Conservation (phyloP, 78 protist species). For the Abeoforma whisleri region DNA sequence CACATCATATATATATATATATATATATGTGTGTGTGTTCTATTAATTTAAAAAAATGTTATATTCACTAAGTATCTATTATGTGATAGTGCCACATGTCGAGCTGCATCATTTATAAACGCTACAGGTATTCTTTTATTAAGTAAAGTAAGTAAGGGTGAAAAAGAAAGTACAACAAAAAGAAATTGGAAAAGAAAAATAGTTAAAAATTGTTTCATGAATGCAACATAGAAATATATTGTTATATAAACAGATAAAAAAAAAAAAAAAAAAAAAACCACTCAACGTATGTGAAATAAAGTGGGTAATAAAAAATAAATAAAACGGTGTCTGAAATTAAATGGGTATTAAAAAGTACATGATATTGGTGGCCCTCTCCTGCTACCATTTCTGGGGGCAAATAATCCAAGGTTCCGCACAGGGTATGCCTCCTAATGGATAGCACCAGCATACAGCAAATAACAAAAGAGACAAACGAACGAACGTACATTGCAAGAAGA, state of each 20-base stretch:
- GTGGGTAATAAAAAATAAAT: not conserved
- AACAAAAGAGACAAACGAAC: not conserved
- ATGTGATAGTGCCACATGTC: too few species aligned
- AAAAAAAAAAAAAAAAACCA: too few species aligned
- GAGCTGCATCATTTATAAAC: too few species aligned
- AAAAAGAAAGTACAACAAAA: constrained; percentile 59
- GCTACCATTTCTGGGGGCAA: constrained; percentile 88
- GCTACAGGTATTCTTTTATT: too few species aligned
- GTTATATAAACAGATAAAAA: not conserved
- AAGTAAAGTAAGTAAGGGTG: too few species aligned
- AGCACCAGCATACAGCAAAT: too few species aligned
- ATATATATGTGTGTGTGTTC: too few species aligned
- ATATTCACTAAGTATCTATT: too few species aligned
- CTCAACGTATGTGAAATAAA: too few species aligned
- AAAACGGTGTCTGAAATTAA: not conserved
- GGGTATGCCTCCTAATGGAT: constrained; percentile 61
- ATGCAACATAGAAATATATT: not conserved
- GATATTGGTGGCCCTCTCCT: constrained; percentile 57
- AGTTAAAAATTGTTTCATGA: not conserved
- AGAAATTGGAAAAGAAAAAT: constrained; percentile 39
- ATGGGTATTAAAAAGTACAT: not conserved
- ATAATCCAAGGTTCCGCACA: constrained; percentile 92
- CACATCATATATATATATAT: too few species aligned
- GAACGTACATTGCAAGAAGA: not conserved
- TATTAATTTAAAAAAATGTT: too few species aligned